Evolutionary conservation across 805 yeast species (phyloP), one percentile per base, ranked within the genome.

Genomic region (Lipomyces spencermartinsiae): DNA sequence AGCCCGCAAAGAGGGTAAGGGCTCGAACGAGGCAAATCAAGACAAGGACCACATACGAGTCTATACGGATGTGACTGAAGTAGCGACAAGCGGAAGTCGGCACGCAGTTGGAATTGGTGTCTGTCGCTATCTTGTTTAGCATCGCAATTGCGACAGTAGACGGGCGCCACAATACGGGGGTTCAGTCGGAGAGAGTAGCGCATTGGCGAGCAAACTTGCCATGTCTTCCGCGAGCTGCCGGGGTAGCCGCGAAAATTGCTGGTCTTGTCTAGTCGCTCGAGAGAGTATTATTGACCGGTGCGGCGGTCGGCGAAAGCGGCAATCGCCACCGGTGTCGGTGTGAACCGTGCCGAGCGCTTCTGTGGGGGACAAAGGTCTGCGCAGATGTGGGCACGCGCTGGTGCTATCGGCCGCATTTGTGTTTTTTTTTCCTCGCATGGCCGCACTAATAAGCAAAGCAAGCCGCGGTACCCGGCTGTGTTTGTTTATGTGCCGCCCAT

Each of bases 271-370:
- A 35, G 22, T n/a, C 22, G 49, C 19, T 16, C 3, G 4, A 5
- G 16, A 5, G 16, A 19, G n/a, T n/a, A 7, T 43, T 43, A 19
- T 37, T 37, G 10, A 37, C 10, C 19, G 19, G 19, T 43, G 49
- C 49, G 49, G 49, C 49, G 49, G 49, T 43, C 22, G 49, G 22
- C 49, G 49, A 43, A 43, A 43, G 9, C 49, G 49, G 49, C 49
- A 43, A 43, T 43, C 49, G 49, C 49, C 49, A 43, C 49, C 49
- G 49, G 9, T 35, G 39, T 14, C 14, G 14, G 43, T 0, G 14
- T 9, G 43, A 37, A 37, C 43, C 43, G 49, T 43, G 49, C 49
- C 22, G 22, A 43, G 22, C 16, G 16, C 22, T 14, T n/a, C 49
- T 4, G 49, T 2, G 25, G n/a, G 6, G 8, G 19, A 10, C 22